A percentile compares a stretch with the other conserved stretches of the same genome.
phyloP scores from a whole-genome alignment of 2,329 filamentous ascomycete species.

The Alternaria triticina region DNA sequence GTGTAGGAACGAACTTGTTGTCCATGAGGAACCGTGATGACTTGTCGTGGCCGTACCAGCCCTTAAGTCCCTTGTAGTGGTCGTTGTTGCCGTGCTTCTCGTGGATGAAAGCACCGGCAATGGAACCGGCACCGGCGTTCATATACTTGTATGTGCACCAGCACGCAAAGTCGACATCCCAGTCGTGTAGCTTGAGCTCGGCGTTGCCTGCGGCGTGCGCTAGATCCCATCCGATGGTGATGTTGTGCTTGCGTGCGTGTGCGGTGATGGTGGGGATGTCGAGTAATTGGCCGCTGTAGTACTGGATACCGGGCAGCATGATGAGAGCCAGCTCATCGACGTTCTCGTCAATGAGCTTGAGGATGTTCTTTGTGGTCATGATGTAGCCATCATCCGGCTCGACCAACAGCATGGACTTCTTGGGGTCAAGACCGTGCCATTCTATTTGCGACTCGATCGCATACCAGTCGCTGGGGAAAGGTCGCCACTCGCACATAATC shows the following conservation, averaged over 20 bases:
- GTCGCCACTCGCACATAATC: slow-evolving; percentile 84
- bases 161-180: slow-evolving; percentile 87
- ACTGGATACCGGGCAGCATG: slow-evolving; percentile 85
- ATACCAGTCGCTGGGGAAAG: slow-evolving; percentile 88
- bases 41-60: slow-evolving; percentile 89
- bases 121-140: slow-evolving; percentile 81
- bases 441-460: slow-evolving; percentile 81
- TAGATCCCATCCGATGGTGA: slow-evolving; percentile 84
- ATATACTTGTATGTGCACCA: slow-evolving; percentile 98
- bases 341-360: slow-evolving; percentile 75
- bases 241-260: slow-evolving; percentile 72
- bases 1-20: slow-evolving; percentile 76
- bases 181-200: slow-evolving; percentile 78
- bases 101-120: slow-evolving; percentile 81
- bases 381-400: slow-evolving; percentile 67
- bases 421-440: slow-evolving; percentile 70
- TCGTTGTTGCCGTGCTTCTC: slow-evolving; percentile 69
- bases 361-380: slow-evolving; percentile 71
- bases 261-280: slow-evolving; percentile 81
- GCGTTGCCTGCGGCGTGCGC: slow-evolving; percentile 88
- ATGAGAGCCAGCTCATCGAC: slow-evolving; percentile 74
- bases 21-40: slow-evolving; percentile 80
- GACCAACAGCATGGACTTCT: slow-evolving; percentile 73
- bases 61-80: slow-evolving; percentile 71
- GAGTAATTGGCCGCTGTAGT: slow-evolving; percentile 87